These are phyloP conservation scores for Plasmodium gonderi DNA, from an alignment of 169 alveolate species.

Conservation along the genomic window DNA sequence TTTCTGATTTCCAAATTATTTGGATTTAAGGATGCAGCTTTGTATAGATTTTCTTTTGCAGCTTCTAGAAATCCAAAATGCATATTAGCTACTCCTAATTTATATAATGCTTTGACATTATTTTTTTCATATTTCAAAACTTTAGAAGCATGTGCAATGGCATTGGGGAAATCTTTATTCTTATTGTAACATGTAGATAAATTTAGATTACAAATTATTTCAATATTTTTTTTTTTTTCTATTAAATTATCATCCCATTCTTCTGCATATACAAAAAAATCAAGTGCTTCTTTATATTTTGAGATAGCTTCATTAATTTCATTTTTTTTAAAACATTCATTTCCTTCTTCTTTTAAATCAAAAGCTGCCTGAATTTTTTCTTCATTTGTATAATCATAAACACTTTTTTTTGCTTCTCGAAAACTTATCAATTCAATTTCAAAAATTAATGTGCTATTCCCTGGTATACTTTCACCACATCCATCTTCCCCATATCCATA, in stretches of 20 bases:
- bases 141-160: constrained; percentile 84
- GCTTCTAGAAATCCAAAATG: constrained; percentile 79
- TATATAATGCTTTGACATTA: constrained; percentile 83
- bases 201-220: constrained; percentile 57
- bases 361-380: constrained; percentile 87
- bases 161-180: constrained; percentile 79
- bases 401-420: constrained; percentile 80
- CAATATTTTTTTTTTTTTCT: constrained; percentile 59
- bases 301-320: constrained; percentile 80
- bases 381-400: constrained; percentile 83
- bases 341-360: constrained; percentile 84
- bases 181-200: constrained; percentile 79
- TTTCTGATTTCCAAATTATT: constrained; percentile 82
- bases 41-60: constrained; percentile 79
- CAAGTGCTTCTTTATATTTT: constrained; percentile 80
- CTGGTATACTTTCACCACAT: constrained; percentile 86
- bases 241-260: constrained; percentile 63
- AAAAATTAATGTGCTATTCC: constrained; percentile 83
- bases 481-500: constrained; percentile 90
- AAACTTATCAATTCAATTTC: constrained; percentile 85
- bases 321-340: constrained; percentile 79
- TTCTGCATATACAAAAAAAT: constrained; percentile 67
- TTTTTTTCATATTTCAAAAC: constrained; percentile 82
- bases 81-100: constrained; percentile 86
- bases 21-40: constrained; percentile 82